Conservation (phyloP, 1,284 basidiomycete species). For the Chalciporus sp. region DNA sequence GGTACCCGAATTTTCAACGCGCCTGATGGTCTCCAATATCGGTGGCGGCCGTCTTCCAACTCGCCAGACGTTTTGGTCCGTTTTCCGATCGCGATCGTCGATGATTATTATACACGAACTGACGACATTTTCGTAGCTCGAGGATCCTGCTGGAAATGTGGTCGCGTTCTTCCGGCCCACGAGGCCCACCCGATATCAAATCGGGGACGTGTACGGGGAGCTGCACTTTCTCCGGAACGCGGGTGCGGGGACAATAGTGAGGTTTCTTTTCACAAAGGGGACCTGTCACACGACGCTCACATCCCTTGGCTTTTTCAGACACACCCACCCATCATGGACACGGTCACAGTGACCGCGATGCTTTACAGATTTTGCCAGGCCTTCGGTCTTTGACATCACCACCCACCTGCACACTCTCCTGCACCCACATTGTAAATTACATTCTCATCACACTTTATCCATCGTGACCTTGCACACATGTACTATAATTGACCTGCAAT, state of each 20-base stretch:
- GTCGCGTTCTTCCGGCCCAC: conserved; percentile 79
- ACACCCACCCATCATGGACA: conserved; percentile 86
- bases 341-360: conserved; percentile 80
- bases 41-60: conserved; percentile 68
- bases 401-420: conserved; percentile 10
- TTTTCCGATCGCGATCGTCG: conserved; percentile 26
- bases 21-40: conserved; percentile 77
- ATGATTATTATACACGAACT: conserved; percentile 16
- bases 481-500: conserved; percentile 37
- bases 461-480: conserved; percentile 33
- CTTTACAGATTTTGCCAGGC: conserved; percentile 75
- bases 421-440: conserved; percentile 38
- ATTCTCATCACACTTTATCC: conserved; percentile 32
- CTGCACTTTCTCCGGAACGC: conserved; percentile 77
- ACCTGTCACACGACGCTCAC: conserved; percentile 26
- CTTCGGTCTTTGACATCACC: conserved; percentile 58
- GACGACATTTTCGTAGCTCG: conserved; percentile 49
- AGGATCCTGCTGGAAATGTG: conserved; percentile 65
- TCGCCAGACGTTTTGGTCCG: conserved; percentile 66
- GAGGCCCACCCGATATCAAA: conserved; percentile 73
- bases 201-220: conserved; percentile 82
- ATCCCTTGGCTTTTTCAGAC: conserved; percentile 47
- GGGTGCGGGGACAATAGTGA: conserved; percentile 78
- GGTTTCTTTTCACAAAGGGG: conserved; percentile 11
- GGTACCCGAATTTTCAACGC: conserved; percentile 71